These are phyloP conservation scores for Myochromella boudieri DNA, from an alignment of 768 basidiomycete genomes.

Conservation along the genomic window DNA sequence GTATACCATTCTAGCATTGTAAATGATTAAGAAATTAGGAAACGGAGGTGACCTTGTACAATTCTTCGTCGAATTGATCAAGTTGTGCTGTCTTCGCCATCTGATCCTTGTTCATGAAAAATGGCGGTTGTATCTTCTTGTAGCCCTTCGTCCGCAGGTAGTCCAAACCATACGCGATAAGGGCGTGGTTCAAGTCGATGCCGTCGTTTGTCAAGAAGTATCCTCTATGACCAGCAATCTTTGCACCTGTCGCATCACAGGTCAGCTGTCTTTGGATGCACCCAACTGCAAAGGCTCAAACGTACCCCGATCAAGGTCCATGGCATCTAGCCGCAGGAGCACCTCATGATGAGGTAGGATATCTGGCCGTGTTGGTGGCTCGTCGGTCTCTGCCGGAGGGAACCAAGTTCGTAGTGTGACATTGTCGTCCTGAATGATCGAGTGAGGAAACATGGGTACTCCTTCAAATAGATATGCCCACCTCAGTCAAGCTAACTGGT, in stretches of 20 bases:
- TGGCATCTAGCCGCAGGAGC: slow-evolving; percentile 87
- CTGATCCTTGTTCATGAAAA: slow-evolving; percentile 97
- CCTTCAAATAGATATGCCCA: slow-evolving; percentile 29
- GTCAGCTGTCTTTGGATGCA: not conserved
- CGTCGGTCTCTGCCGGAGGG: slow-evolving; percentile 71
- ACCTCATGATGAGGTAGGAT: slow-evolving; percentile 99
- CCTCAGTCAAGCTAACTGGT: slow-evolving; percentile 88
- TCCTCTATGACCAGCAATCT: slow-evolving; percentile 93
- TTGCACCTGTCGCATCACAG: slow-evolving; percentile 56
- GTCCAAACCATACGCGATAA: slow-evolving; percentile 93
- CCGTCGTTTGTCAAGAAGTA: slow-evolving; percentile 97
- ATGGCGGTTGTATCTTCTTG: slow-evolving; percentile 96
- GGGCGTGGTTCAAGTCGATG: slow-evolving; percentile 94
- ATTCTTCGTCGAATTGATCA: slow-evolving; percentile 96
- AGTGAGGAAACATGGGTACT: not conserved
- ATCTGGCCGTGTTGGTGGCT: slow-evolving; percentile 68
- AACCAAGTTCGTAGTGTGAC: slow-evolving; percentile 79
- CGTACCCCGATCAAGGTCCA: slow-evolving; percentile 95
- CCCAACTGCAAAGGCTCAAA: not conserved
- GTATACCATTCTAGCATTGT: too few relatives aligned
- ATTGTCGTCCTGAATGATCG: slow-evolving; percentile 80
- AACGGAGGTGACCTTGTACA: slow-evolving; percentile 74
- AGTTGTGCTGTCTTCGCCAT: slow-evolving; percentile 99
- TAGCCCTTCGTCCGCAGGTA: slow-evolving; percentile 81
- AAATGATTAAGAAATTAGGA: not conserved